Conservation (phyloP, 1,139 yeast genomes). For the Pichia sp. region DNA sequence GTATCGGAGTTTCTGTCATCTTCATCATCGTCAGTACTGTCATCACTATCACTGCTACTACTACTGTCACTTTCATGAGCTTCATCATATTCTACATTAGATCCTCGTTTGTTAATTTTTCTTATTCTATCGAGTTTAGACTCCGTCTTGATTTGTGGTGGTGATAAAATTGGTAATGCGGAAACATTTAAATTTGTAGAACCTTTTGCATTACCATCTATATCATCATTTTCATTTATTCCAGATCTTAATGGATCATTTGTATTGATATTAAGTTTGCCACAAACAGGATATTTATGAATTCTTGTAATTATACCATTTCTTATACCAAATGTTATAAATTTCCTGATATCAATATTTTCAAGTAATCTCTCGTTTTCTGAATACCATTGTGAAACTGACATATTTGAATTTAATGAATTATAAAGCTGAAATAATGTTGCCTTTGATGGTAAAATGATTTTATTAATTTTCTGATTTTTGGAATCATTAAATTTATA, state of each 20-base stretch:
- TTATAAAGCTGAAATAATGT: slow-evolving; percentile 69
- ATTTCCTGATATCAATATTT: slow-evolving; percentile 74
- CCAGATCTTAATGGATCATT: not conserved
- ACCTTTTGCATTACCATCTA: not conserved
- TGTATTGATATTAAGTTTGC: slow-evolving; percentile 1
- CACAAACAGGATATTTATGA: slow-evolving; percentile 41
- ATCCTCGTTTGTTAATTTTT: not conserved
- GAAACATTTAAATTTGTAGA: slow-evolving; percentile 17
- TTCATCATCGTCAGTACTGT: not conserved
- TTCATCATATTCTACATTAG: slow-evolving; percentile 6
- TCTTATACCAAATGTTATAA: slow-evolving; percentile 79
- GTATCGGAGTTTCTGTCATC: not conserved
- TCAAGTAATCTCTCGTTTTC: slow-evolving; percentile 53
- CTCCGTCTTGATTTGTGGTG: not conserved
- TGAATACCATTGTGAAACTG: slow-evolving; percentile 75
- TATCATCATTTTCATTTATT: not conserved
- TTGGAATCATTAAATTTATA: not conserved
- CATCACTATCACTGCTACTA: not conserved
- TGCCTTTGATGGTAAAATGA: slow-evolving; percentile 52
- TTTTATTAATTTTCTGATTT: slow-evolving; percentile 1
- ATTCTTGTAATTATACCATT: slow-evolving; percentile 79
- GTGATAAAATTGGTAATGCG: slow-evolving; percentile 16
- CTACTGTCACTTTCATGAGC: slow-evolving; percentile 7
- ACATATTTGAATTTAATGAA: slow-evolving; percentile 70
- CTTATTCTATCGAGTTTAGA: slow-evolving; percentile 1